Evolutionary conservation across 176 grass and related monocot species (phyloP).

Genomic region (Cenchrus fungigraminus): DNA sequence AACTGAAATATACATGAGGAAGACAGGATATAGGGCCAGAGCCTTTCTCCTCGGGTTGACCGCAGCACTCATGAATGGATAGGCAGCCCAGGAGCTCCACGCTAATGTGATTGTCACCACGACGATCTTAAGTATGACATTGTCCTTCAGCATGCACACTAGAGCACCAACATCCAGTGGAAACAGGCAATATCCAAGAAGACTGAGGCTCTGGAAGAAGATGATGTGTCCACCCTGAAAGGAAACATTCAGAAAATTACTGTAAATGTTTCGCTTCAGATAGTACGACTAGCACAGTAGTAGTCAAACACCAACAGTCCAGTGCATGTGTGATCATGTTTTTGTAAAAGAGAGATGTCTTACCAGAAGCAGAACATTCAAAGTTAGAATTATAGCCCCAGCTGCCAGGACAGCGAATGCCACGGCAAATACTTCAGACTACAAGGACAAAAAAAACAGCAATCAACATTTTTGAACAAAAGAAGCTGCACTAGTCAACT

Average conservation of each 20-base stretch:
- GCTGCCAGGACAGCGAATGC: conserved; percentile 97
- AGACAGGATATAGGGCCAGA: conserved; percentile 87
- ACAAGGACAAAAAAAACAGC: conserved; percentile 37
- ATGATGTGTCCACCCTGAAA: conserved; percentile 96
- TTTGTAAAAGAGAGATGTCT: not conserved
- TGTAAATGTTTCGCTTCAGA: not conserved
- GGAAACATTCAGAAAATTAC: conserved; percentile 14
- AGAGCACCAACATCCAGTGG: conserved; percentile 88
- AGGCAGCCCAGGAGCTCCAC: conserved; percentile 99
- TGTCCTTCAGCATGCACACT: conserved; percentile 89
- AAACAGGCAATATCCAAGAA: conserved; percentile 97
- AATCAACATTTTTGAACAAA: conserved; percentile 30
- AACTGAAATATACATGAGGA: conserved; percentile 98
- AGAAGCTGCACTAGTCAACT: not conserved
- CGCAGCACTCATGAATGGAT: conserved; percentile 99
- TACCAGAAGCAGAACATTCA: conserved; percentile 99
- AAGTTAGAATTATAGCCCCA: conserved; percentile 92
- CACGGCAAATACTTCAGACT: conserved; percentile 99
- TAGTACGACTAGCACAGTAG: not conserved
- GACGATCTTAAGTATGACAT: conserved; percentile 81
- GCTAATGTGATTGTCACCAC: conserved; percentile 80
- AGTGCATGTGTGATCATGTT: not conserved
- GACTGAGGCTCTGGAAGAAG: conserved; percentile 98
- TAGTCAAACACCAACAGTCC: not conserved
- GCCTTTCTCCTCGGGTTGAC: conserved; percentile 97